Base-by-base conservation (phyloP, 768 basidiomycete genomes). In the Cantharellus anzutake region DNA sequence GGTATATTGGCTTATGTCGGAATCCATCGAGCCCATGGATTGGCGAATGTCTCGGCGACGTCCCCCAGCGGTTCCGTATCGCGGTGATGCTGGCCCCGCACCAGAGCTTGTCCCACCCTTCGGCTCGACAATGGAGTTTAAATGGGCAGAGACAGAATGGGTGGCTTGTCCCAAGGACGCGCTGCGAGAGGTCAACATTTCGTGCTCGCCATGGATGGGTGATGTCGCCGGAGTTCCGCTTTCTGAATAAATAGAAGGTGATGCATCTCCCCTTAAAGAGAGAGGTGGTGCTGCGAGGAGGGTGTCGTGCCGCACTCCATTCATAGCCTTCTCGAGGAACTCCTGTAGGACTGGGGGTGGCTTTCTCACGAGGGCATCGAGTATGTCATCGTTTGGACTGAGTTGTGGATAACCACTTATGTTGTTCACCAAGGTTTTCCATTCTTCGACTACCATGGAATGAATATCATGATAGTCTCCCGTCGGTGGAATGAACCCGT, bases 391-490 rank as follows among this genome's bases (percentile, higher is more conserved):
- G 20, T 29, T 29, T 29, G 20, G 20, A 29, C 88, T 71, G 65
- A 82, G 85, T 59, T 84, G 84, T 29, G 77, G 80, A 7, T 80
- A 70, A 2, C 76, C 80, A 51, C 82, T 82, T 62, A 74, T 77
- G 58, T 76, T 78, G 38, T 76, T 74, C 35, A 29, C 20, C 20
- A 29, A 41, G 44, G 11, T 29, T 11, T 48, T 48, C 76, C 86
- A 85, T 65, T 94, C 94, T 70, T 87, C 81, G 67, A 93, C 90
- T 53, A 97, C 78, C 56, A 96, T 83, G 63, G 94, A 85, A 66
- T 88, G 91, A 68, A 98, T 90, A 69, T 98, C 94, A 66, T 83
- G 86, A 0, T 84, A 85, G 71, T 88, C 88, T 2, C 92, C 94
- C 62, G 92, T 89, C 2, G 80, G 77, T 63, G 90, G 83, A 48